phyloP scores from a whole-genome alignment of 2,329 filamentous ascomycete species.

The Colletotrichum tropicale region DNA sequence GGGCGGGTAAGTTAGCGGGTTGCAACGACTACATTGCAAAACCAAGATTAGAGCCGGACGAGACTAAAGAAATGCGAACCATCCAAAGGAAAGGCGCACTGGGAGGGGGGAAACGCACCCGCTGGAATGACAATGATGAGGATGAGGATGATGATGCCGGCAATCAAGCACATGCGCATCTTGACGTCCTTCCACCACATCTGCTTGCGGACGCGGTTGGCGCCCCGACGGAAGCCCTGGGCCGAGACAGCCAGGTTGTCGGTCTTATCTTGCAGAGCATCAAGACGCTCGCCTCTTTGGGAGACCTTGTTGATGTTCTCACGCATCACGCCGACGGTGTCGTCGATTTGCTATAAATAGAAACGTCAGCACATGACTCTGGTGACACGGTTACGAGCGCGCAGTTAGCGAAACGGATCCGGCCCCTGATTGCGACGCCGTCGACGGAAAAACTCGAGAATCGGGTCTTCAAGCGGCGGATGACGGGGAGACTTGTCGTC shows the following conservation, averaged over 20 bases:
- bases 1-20: slow-evolving; percentile 31
- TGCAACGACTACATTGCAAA: slow-evolving; percentile 35
- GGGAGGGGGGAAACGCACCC: slow-evolving; percentile 62
- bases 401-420: slow-evolving; percentile 1
- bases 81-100: slow-evolving; percentile 19
- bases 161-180: slow-evolving; percentile 97
- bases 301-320: slow-evolving; percentile 98
- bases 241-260: slow-evolving; percentile 92
- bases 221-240: slow-evolving; percentile 93
- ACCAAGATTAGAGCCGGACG: slow-evolving; percentile 1
- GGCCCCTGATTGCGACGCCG: background rate
- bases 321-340: slow-evolving; percentile 92
- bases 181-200: slow-evolving; percentile 99
- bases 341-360: slow-evolving; percentile 85
- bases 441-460: background rate
- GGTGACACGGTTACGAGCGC: background rate
- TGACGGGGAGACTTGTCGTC: background rate
- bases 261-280: slow-evolving; percentile 91
- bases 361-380: slow-evolving; percentile 20
- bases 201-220: slow-evolving; percentile 94
- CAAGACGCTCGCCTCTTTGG: slow-evolving; percentile 87
- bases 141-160: slow-evolving; percentile 88
- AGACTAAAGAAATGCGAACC: slow-evolving; percentile 13
- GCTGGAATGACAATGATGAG: slow-evolving; percentile 93
- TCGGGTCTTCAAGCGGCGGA: background rate